Evolutionary conservation across 306 rosid species (phyloP), one percentile per base, ranked within the genome.

Genomic region (Ochetophila trinervis): DNA sequence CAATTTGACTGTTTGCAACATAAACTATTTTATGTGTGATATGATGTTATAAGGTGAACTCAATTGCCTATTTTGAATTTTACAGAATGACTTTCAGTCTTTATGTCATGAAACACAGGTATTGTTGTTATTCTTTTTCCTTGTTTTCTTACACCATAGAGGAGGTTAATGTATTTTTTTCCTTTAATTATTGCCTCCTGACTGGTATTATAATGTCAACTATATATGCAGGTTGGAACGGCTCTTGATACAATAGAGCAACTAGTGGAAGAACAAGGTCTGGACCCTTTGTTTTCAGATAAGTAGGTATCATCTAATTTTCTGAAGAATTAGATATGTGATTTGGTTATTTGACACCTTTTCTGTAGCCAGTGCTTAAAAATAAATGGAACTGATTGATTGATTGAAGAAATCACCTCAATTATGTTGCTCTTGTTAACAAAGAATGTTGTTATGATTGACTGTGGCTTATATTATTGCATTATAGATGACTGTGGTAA

Each of bases 221-320:
- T 4, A 4, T 27, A 27, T 21, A 34, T 73, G 80, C 78, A 91
- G 98, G 87, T 79, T n/a, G 90, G 86, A 84, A 67, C 74, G 20
- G 69, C 80, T 63, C 90, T 91, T 69, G 95, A 91, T 75, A 76
- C 84, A 22, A 78, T 91, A 57, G 95, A 91, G 77, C 87, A 83
- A 77, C 72, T 87, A 48, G 82, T 91, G 68, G 92, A 86, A 82
- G 88, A 87, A 80, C 95, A 85, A 77, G 83, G 71, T 62, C 69
- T 89, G 68, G 89, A 92, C 71, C 80, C 79, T 63, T 62, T 92
- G 71, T 78, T 57, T 76, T 65, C 88, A 36, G 76, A 80, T 57
- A 80, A 80, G 83, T 75, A 82, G 62, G 92, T 80, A 68, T 53
- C 71, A 52, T 70, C 36, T 60, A 60, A 64, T 74, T 68, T 76